Conservation (phyloP, 1,139 yeast species). For the Protomyces gravidus region DNA sequence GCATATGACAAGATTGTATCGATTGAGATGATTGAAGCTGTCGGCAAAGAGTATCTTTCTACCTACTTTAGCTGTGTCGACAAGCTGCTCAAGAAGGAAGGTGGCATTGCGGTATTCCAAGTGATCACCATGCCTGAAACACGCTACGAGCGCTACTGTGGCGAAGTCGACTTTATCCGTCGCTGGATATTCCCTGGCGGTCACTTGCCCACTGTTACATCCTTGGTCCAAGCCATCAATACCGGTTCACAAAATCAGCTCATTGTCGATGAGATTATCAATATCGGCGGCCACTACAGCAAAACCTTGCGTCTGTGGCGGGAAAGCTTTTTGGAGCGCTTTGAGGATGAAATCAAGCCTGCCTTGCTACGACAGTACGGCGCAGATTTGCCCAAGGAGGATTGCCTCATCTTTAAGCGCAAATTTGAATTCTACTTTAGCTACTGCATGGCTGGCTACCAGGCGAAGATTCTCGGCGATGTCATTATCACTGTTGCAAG, state of each 20-base stretch:
- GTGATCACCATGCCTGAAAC: conserved; percentile 69
- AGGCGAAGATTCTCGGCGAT: conserved; percentile 18
- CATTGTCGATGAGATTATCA: conserved; percentile 20
- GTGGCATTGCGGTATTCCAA: conserved; percentile 58
- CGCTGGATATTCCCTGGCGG: conserved; percentile 29
- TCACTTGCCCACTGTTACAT: conserved; percentile 20
- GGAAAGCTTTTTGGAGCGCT: conserved; percentile 14
- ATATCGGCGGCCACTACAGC: conserved; percentile 28
- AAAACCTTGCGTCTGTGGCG: conserved; percentile 23
- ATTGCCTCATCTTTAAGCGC: conserved; percentile 16
- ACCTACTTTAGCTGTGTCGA: conserved; percentile 24
- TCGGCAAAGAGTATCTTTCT: conserved; percentile 21
- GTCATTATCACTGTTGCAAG: conserved; percentile 25
- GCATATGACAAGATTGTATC: conserved; percentile 24
- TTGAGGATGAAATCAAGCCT: conserved; percentile 20
- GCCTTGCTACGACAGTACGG: conserved; percentile 16
- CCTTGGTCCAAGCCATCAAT: conserved; percentile 22
- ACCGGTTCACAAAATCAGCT: conserved; percentile 21
- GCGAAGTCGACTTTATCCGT: conserved; percentile 25
- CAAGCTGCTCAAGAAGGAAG: conserved; percentile 24
- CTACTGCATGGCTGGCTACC: conserved; percentile 26
- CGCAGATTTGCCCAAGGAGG: conserved; percentile 10
- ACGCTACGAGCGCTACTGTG: conserved; percentile 56
- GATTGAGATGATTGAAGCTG: conserved; percentile 28
- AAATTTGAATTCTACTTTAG: conserved; percentile 21